Percentiles rank a stretch among this genome's conserved stretches.
Evolutionary conservation across 495 filamentous ascomycete species (phyloP).

Genomic region (Staphylotrichum longicolle): DNA sequence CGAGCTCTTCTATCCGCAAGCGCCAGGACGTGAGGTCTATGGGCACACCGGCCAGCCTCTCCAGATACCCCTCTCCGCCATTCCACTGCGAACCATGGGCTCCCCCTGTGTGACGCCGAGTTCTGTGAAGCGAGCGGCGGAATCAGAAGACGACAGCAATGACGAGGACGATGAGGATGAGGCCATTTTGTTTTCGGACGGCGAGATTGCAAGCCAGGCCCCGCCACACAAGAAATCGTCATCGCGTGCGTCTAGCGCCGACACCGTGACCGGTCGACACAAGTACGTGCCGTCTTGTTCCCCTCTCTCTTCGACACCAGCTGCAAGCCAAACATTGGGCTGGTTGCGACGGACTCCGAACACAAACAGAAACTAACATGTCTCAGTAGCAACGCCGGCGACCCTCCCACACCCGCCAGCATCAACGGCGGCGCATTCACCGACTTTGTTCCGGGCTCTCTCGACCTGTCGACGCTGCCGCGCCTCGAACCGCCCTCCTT

Average conservation of each 20-base stretch:
- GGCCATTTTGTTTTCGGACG: constrained; percentile 43
- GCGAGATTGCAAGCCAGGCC: constrained; percentile 27
- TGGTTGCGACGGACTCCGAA: no score
- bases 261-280: constrained; percentile 1
- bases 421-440: constrained; percentile 37
- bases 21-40: constrained; percentile 11
- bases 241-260: constrained; percentile 17
- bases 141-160: constrained; percentile 38
- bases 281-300: not conserved
- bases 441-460: constrained; percentile 63
- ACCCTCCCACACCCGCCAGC: constrained; percentile 8
- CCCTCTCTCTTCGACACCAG: not conserved
- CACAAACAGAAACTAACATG: not conserved
- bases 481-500: constrained; percentile 64
- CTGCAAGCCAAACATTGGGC: no score
- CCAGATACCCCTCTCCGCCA: constrained; percentile 32
- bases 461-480: constrained; percentile 56
- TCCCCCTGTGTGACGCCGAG: no score
- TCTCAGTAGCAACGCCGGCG: not conserved
- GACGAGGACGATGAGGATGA: constrained; percentile 55
- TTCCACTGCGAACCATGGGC: constrained; percentile 25
- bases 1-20: constrained; percentile 6
- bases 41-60: constrained; percentile 2
- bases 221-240: constrained; percentile 7
- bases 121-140: constrained; percentile 13